Percentiles rank a stretch among this genome's conserved stretches.
Evolutionary conservation across 2,329 filamentous ascomycete species (phyloP).

Genomic region (Grosmannia clavigera): DNA sequence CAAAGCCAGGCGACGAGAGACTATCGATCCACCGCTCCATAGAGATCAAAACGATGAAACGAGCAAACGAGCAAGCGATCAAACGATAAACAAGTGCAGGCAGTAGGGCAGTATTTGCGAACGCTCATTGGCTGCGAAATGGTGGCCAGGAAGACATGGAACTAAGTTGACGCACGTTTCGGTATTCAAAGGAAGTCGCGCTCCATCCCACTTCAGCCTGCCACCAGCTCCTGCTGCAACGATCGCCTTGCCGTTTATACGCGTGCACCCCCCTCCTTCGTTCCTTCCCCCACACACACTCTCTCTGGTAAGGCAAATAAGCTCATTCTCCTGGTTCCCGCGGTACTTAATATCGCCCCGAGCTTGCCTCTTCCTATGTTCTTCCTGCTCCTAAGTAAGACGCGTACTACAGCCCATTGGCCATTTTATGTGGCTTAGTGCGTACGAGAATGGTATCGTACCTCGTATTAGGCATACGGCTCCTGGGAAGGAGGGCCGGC

Average conservation of each 20-base stretch:
- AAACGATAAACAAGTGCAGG: neutral
- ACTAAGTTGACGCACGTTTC: neutral
- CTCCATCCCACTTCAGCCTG: neutral
- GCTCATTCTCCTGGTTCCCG: neutral
- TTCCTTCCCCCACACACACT: too few species aligned
- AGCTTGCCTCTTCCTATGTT: too few species aligned
- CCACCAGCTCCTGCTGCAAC: neutral
- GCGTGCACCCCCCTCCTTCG: neutral
- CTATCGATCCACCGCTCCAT: too few species aligned
- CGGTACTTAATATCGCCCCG: too few species aligned
- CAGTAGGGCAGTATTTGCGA: neutral
- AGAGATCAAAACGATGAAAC: neutral
- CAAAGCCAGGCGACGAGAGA: too few species aligned
- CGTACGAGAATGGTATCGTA: too few species aligned
- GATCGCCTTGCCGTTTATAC: neutral
- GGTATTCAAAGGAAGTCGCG: neutral
- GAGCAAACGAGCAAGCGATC: neutral
- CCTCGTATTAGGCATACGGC: too few species aligned
- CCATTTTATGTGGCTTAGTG: too few species aligned
- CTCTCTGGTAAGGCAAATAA: neutral
- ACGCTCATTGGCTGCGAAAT: neutral
- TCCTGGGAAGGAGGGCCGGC: too few species aligned
- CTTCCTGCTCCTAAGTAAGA: too few species aligned
- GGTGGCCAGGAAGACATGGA: neutral
- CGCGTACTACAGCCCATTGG: too few species aligned